Conservation (phyloP, 768 basidiomycete genomes). For the Filobasidium floriforme region DNA sequence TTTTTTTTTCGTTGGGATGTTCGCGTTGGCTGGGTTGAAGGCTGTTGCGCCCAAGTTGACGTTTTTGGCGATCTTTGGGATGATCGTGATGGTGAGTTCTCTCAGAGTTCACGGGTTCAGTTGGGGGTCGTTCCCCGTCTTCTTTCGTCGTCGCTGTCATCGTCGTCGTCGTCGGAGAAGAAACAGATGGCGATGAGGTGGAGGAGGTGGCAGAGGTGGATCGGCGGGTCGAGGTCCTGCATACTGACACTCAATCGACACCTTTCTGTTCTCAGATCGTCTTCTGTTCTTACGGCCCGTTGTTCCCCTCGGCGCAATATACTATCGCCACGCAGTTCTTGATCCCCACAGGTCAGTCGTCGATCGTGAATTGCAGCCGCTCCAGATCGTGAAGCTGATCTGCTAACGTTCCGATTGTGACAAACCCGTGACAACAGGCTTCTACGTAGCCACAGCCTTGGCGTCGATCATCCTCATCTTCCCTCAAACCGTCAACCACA, state of each 20-base stretch:
- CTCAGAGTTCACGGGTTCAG: neutral
- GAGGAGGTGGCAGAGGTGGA: too few relatives aligned
- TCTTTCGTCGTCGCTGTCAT: too few relatives aligned
- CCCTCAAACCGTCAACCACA: conserved; percentile 53
- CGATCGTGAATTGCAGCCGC: too few relatives aligned
- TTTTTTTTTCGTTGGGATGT: conserved; percentile 51
- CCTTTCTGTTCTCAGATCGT: conserved; percentile 24
- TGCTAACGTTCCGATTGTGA: too few relatives aligned
- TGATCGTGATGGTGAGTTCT: conserved; percentile 47
- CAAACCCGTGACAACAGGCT: too few relatives aligned
- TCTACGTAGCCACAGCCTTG: conserved; percentile 53
- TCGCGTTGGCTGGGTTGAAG: conserved; percentile 50
- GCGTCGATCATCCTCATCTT: conserved; percentile 51
- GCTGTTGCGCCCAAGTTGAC: conserved; percentile 51
- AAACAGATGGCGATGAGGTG: too few relatives aligned
- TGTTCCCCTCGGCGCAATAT: conserved; percentile 48
- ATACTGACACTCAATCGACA: neutral
- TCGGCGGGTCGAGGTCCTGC: neutral
- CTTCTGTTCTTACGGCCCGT: conserved; percentile 49
- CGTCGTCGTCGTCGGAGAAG: too few relatives aligned
- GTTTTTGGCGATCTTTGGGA: conserved; percentile 51
- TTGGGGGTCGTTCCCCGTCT: too few relatives aligned
- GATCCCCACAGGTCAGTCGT: conserved; percentile 41
- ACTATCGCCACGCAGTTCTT: conserved; percentile 36
- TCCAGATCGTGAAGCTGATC: too few relatives aligned